Percentiles rank a stretch among this genome's conserved stretches.
phyloP scores from a whole-genome alignment of 2,329 filamentous ascomycete species.

The Diplodia scrobiculata region DNA sequence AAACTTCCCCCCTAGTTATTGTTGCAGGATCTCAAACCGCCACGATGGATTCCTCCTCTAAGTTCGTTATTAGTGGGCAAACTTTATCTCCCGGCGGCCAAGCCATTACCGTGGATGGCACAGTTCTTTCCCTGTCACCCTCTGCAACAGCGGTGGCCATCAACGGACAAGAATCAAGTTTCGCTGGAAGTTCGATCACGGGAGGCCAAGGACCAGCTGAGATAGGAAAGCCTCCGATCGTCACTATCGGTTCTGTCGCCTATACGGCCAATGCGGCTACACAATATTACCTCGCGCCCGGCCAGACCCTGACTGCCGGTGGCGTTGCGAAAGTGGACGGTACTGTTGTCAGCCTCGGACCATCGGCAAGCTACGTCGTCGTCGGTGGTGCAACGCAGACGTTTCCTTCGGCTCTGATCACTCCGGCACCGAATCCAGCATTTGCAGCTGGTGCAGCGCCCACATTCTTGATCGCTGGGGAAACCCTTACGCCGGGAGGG shows the following conservation, averaged over 20 bases:
- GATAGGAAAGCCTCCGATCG: constrained; percentile 34
- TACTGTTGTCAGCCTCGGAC: constrained; percentile 46
- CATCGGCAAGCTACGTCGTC: constrained; percentile 46
- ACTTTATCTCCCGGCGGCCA: constrained; percentile 43
- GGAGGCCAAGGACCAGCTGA: constrained; percentile 31
- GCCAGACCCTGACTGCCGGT: constrained; percentile 44
- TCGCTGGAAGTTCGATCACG: constrained; percentile 27
- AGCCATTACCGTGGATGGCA: constrained; percentile 43
- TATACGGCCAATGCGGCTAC: constrained; percentile 52
- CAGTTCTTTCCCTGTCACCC: constrained; percentile 39
- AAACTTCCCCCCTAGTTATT: background rate
- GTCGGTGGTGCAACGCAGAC: constrained; percentile 44
- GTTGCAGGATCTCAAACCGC: constrained; percentile 38
- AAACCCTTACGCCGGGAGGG: constrained; percentile 35
- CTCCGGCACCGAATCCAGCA: constrained; percentile 31
- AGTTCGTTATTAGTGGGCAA: constrained; percentile 41
- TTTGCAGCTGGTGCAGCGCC: constrained; percentile 37
- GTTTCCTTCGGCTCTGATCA: constrained; percentile 34
- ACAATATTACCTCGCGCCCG: constrained; percentile 48
- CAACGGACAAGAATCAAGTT: constrained; percentile 37
- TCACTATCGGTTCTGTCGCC: constrained; percentile 47
- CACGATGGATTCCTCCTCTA: constrained; percentile 39
- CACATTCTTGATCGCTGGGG: constrained; percentile 30
- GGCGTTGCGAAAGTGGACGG: constrained; percentile 45
- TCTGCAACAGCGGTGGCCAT: constrained; percentile 44